Conservation (phyloP, 306 rosid species). For the Chamaecrista fasciculata region DNA sequence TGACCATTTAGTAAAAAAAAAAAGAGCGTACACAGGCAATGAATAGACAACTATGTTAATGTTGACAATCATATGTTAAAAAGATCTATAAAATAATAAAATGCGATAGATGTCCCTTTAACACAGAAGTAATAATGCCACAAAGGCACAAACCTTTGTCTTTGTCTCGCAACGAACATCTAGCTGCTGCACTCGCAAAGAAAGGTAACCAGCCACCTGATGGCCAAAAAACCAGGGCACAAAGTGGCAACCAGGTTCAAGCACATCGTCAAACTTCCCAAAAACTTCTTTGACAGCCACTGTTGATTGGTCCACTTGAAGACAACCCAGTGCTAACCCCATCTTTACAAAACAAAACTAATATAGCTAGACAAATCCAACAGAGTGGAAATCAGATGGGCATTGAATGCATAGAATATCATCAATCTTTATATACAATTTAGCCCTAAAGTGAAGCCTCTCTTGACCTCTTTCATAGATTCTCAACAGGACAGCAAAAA, state of each 20-base stretch:
- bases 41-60: not conserved
- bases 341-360: conserved; percentile 20
- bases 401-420: not conserved
- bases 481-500: not conserved
- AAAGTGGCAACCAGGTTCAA: conserved; percentile 91
- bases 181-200: conserved; percentile 86
- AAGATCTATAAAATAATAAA: not conserved
- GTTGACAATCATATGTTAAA: not conserved
- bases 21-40: not conserved
- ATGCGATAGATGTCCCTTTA: not conserved
- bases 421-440: not conserved
- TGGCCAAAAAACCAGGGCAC: conserved; percentile 86
- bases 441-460: not conserved
- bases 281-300: conserved; percentile 76
- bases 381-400: not conserved
- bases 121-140: not conserved
- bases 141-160: conserved; percentile 69
- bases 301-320: conserved; percentile 82
- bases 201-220: conserved; percentile 75
- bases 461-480: not conserved
- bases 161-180: conserved; percentile 90
- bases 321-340: conserved; percentile 52
- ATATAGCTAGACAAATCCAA: not conserved
- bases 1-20: not conserved
- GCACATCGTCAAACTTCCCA: conserved; percentile 69